These are phyloP conservation scores for Dendrocalamus latiflorus DNA, from an alignment of 202 grass and related monocot genomes.

Conservation along the genomic window DNA sequence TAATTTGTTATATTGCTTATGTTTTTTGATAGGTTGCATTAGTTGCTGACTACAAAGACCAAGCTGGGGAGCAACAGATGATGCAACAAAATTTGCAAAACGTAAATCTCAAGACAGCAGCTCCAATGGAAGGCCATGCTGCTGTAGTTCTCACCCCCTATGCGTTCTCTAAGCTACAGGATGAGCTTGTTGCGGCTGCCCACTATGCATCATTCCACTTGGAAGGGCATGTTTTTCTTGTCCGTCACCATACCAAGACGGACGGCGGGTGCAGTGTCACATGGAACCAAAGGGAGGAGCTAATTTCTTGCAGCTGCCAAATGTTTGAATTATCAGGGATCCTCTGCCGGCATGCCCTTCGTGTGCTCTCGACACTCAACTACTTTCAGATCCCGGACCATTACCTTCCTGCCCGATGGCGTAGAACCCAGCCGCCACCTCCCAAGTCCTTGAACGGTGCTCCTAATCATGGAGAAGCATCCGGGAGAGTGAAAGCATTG, in stretches of 20 bases:
- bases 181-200: constrained; percentile 53
- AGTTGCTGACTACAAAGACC: constrained; percentile 47
- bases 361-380: constrained; percentile 49
- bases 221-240: constrained; percentile 49
- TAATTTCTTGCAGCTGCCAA: constrained; percentile 63
- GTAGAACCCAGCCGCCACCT: constrained; percentile 9
- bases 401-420: constrained; percentile 54
- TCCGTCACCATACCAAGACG: constrained; percentile 45
- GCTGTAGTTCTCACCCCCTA: constrained; percentile 52
- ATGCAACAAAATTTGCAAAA: constrained; percentile 50
- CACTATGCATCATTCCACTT: constrained; percentile 50
- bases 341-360: constrained; percentile 57
- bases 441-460: constrained; percentile 14
- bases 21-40: constrained; percentile 46
- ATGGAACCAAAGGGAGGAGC: constrained; percentile 52
- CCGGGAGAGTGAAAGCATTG: constrained; percentile 31
- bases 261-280: constrained; percentile 31
- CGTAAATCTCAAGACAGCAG: constrained; percentile 45
- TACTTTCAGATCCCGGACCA: constrained; percentile 60
- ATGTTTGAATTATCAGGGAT: constrained; percentile 66
- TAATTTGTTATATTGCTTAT: neutral
- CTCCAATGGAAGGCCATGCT: constrained; percentile 73
- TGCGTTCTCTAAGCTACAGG: constrained; percentile 61
- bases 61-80: constrained; percentile 46
- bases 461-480: constrained; percentile 8